A percentile compares a stretch with the other conserved stretches of the same genome.
phyloP scores from a whole-genome alignment of 2,329 filamentous ascomycete species.

The Aspergillus caelatus region DNA sequence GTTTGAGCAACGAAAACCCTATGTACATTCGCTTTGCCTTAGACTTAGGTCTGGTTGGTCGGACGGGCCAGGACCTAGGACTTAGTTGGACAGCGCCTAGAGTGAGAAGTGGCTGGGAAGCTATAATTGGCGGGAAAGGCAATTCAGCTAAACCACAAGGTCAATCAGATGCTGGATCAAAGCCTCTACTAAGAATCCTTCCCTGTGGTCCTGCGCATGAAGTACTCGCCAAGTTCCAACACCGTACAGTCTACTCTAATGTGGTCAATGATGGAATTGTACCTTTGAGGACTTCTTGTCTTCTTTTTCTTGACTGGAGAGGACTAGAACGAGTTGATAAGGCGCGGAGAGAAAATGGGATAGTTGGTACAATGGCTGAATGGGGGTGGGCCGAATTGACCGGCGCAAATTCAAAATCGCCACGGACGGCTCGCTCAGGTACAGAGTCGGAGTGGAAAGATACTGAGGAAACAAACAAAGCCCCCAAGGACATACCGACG shows the following conservation, averaged over 20 bases:
- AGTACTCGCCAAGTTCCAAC: slow-evolving; percentile 83
- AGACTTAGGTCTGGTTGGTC: slow-evolving; percentile 93
- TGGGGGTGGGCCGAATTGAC: slow-evolving; percentile 96
- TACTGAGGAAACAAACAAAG: slow-evolving; percentile 22
- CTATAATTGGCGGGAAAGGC: slow-evolving; percentile 78
- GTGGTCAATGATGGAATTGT: slow-evolving; percentile 98
- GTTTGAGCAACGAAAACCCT: slow-evolving; percentile 95
- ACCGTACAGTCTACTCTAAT: slow-evolving; percentile 92
- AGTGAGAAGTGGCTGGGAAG: slow-evolving; percentile 83
- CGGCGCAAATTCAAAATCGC: slow-evolving; percentile 63
- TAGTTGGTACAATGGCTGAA: slow-evolving; percentile 88
- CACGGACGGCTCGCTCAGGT: slow-evolving; percentile 40
- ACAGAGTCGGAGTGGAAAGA: slow-evolving; percentile 30
- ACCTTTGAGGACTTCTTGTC: slow-evolving; percentile 87
- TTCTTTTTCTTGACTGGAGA: slow-evolving; percentile 97
- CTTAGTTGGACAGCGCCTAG: slow-evolving; percentile 91
- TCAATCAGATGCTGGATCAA: slow-evolving; percentile 73
- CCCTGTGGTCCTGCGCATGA: slow-evolving; percentile 89
- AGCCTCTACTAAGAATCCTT: slow-evolving; percentile 83
- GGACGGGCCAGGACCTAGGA: slow-evolving; percentile 92
- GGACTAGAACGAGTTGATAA: slow-evolving; percentile 93
- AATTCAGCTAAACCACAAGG: slow-evolving; percentile 58
- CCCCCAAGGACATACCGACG: slow-evolving; percentile 2
- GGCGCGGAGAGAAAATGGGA: slow-evolving; percentile 83
- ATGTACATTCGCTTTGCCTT: slow-evolving; percentile 96